phyloP scores from a whole-genome alignment of 345 rosid genomes.

The Gossypioides kirkii region DNA sequence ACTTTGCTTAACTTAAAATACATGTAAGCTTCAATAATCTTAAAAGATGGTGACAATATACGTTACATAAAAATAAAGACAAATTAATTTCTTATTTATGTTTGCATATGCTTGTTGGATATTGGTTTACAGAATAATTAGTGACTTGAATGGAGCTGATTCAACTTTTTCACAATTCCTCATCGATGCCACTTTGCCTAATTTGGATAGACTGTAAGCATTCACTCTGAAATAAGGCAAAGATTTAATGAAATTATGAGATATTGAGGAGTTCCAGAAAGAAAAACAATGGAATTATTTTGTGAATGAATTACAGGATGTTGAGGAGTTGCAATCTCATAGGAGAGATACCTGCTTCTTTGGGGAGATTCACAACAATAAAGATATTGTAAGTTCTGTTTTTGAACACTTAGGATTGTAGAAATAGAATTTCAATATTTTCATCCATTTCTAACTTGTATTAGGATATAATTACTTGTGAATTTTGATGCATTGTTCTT shows the following conservation, averaged over 20 bases:
- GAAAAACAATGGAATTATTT: background rate
- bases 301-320: conserved; percentile 28
- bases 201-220: conserved; percentile 34
- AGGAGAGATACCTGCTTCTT: conserved; percentile 36
- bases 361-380: conserved; percentile 18
- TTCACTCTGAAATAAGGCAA: background rate
- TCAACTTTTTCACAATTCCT: conserved; percentile 25
- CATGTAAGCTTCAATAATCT: conserved; percentile 28
- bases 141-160: conserved; percentile 39
- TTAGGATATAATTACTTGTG: too few relatives aligned
- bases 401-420: too few relatives aligned
- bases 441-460: too few relatives aligned
- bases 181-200: conserved; percentile 12
- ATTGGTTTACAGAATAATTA: conserved; percentile 40
- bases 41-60: too few relatives aligned
- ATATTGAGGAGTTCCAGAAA: background rate
- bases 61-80: too few relatives aligned
- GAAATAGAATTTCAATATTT: too few relatives aligned
- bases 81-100: background rate
- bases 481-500: too few relatives aligned
- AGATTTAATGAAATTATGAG: background rate
- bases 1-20: background rate
- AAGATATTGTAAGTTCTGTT: conserved; percentile 34
- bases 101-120: background rate
- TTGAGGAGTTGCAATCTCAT: conserved; percentile 52